Conservation (phyloP, 2,329 filamentous ascomycete species). For the Stemphylium lycopersici region DNA sequence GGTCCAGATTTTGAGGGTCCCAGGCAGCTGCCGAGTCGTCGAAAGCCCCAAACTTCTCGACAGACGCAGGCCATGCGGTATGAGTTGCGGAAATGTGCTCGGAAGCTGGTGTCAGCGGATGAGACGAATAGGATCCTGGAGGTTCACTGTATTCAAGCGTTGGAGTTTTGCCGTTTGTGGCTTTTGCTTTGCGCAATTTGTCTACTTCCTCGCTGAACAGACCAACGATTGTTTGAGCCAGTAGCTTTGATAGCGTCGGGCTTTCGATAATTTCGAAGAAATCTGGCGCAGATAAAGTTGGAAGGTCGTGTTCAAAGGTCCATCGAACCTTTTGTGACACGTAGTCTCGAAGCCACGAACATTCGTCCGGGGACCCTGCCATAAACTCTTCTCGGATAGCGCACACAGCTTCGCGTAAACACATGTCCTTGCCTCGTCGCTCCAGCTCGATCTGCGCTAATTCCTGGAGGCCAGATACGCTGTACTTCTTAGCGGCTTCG, state of each 20-base stretch:
- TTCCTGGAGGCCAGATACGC: neutral
- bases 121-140: too few relatives aligned
- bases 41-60: neutral
- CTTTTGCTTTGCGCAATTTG: neutral
- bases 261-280: constrained; percentile 8
- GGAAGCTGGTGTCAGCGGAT: neutral
- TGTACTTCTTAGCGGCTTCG: neutral
- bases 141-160: too few relatives aligned
- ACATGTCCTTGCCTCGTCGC: constrained; percentile 2
- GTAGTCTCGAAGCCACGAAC: constrained; percentile 2
- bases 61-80: neutral
- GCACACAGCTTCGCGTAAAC: neutral
- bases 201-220: neutral
- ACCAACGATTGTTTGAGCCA: constrained; percentile 1
- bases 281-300: neutral
- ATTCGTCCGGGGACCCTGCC: neutral
- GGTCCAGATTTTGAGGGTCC: too few relatives aligned
- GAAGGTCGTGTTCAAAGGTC: constrained; percentile 1
- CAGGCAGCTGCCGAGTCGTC: too few relatives aligned
- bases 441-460: constrained; percentile 4
- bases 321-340: neutral
- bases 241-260: neutral
- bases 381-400: constrained; percentile 2
- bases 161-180: too few relatives aligned
- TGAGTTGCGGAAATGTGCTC: too few relatives aligned